These are phyloP conservation scores for Blastobotrys illinoisensis DNA, from an alignment of 1,139 yeast genomes.

Conservation along the genomic window DNA sequence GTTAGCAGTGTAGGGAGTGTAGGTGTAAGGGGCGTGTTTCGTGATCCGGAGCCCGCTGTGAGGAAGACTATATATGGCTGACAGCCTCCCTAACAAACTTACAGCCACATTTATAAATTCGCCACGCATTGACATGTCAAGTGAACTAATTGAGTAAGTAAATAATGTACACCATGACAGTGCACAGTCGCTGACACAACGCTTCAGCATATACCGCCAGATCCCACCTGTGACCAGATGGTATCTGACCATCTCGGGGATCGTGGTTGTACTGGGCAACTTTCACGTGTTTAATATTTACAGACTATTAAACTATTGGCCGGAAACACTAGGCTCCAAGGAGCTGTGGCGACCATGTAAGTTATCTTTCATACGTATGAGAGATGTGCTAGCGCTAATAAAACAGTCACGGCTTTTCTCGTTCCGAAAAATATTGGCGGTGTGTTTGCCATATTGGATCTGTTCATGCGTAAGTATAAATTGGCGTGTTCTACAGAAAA, in stretches of 20 bases:
- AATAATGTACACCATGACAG: background rate
- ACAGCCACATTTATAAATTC: background rate
- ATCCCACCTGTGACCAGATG: slow-evolving; percentile 30
- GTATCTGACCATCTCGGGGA: slow-evolving; percentile 22
- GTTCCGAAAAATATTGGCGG: slow-evolving; percentile 26
- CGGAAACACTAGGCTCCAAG: slow-evolving; percentile 19
- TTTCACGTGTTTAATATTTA: slow-evolving; percentile 18
- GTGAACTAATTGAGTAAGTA: slow-evolving; percentile 10
- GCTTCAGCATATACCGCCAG: slow-evolving; percentile 16
- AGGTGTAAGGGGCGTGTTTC: slow-evolving; percentile 1
- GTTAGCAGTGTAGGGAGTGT: too few species aligned
- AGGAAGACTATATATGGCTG: background rate
- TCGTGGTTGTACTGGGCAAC: slow-evolving; percentile 21
- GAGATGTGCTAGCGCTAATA: background rate
- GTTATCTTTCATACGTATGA: slow-evolving; percentile 10
- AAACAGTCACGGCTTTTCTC: slow-evolving; percentile 30
- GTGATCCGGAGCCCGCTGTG: background rate
- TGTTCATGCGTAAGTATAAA: slow-evolving; percentile 26
- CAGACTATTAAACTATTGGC: slow-evolving; percentile 28
- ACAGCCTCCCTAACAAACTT: background rate
- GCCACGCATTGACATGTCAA: slow-evolving; percentile 6
- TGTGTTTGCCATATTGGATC: slow-evolving; percentile 26
- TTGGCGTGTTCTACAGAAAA: slow-evolving; percentile 4
- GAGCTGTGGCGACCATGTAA: slow-evolving; percentile 34
- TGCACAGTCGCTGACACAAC: background rate